A percentile compares a stretch with the other conserved stretches of the same genome.
Evolutionary conservation across 306 rosid genomes (phyloP).

Genomic region (Citrullus mucosospermus): DNA sequence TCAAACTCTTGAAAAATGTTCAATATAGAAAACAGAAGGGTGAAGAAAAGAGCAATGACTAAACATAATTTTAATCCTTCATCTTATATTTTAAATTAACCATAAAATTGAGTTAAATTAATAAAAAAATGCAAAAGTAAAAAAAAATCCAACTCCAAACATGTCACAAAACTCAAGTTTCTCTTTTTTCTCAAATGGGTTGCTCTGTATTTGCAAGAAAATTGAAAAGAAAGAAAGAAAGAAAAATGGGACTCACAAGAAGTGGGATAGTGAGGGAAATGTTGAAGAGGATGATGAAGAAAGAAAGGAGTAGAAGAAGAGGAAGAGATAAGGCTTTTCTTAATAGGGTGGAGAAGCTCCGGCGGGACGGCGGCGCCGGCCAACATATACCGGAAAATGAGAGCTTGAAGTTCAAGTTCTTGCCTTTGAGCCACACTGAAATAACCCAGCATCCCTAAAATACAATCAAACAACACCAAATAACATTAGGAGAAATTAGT

Average conservation of each 20-base stretch:
- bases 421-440: conserved; percentile 89
- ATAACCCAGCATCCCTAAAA: conserved; percentile 57
- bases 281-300: conserved; percentile 54
- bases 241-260: conserved; percentile 36
- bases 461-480: background rate
- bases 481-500: background rate
- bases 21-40: no score
- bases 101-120: no score
- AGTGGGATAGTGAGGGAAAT: conserved; percentile 34
- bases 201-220: background rate
- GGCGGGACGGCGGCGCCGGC: conserved; percentile 84
- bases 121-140: no score
- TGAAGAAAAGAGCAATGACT: no score
- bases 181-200: background rate
- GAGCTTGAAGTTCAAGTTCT: conserved; percentile 89
- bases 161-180: background rate
- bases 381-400: conserved; percentile 73
- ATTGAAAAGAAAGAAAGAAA: background rate
- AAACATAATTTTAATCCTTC: no score
- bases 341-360: conserved; percentile 81
- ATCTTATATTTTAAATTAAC: no score
- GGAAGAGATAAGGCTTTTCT: conserved; percentile 52
- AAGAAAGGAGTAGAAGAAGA: conserved; percentile 25
- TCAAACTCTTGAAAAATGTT: no score
- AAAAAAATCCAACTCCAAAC: background rate